Percentiles rank a stretch among this genome's conserved stretches.
phyloP scores from a whole-genome alignment of 2,329 filamentous ascomycete genomes.

The Trichoderma sp. region DNA sequence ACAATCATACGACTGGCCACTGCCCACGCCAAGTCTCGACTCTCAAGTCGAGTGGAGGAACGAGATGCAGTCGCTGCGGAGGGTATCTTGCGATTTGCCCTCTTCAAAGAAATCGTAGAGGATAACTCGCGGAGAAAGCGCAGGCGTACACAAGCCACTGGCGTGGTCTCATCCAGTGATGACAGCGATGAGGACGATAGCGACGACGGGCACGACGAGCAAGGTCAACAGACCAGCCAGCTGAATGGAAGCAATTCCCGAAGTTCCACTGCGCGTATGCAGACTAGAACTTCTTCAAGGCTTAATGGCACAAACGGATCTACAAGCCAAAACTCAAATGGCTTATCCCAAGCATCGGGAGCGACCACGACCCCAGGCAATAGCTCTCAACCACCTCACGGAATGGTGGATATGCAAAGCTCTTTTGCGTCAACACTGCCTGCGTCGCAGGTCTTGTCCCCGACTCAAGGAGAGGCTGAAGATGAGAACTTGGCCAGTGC shows the following conservation, averaged over 20 bases:
- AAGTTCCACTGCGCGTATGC: constrained; percentile 34
- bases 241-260: constrained; percentile 38
- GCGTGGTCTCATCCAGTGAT: constrained; percentile 57
- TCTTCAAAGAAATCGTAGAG: constrained; percentile 93
- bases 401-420: constrained; percentile 49
- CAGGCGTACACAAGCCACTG: constrained; percentile 65
- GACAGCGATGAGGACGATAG: constrained; percentile 59
- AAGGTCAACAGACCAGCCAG: constrained; percentile 61
- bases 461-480: constrained; percentile 46
- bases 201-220: constrained; percentile 57
- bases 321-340: not conserved
- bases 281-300: constrained; percentile 33
- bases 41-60: constrained; percentile 87
- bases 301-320: constrained; percentile 30
- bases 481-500: constrained; percentile 49
- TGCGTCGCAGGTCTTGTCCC: constrained; percentile 65
- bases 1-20: constrained; percentile 97
- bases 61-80: constrained; percentile 87
- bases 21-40: constrained; percentile 87
- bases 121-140: constrained; percentile 81
- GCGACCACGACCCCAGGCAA: constrained; percentile 26
- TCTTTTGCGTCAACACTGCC: constrained; percentile 81
- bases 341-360: constrained; percentile 43
- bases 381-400: constrained; percentile 39
- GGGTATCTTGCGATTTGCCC: constrained; percentile 84